Percentiles rank a stretch among this genome's conserved stretches.
Conservation (phyloP, 176 grass and related monocot genomes). For the Carex littledalei region DNA sequence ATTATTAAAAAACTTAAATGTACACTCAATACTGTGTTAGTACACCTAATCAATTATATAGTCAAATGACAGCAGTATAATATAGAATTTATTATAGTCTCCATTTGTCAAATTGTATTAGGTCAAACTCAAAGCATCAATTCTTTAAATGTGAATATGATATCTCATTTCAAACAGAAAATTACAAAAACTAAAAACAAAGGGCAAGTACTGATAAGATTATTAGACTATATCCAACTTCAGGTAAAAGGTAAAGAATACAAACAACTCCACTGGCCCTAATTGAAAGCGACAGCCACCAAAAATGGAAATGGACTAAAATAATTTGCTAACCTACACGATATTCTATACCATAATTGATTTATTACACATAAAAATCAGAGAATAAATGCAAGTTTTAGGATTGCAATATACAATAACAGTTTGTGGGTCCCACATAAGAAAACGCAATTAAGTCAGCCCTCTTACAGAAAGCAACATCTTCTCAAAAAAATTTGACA, state of each 20-base stretch:
- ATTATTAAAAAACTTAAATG: background rate
- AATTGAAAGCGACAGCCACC: conserved; percentile 18
- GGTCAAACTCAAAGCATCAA: conserved; percentile 13
- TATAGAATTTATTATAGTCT: background rate
- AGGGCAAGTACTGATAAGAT: background rate
- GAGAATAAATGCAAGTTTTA: conserved; percentile 3
- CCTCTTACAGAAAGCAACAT: conserved; percentile 19
- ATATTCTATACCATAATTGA: background rate
- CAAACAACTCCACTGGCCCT: background rate
- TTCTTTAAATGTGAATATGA: background rate
- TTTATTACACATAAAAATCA: background rate
- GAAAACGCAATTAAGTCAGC: background rate
- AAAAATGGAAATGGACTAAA: conserved; percentile 4
- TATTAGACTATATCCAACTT: conserved; percentile 1
- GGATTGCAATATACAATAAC: background rate
- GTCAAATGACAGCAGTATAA: background rate
- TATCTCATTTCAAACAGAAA: background rate
- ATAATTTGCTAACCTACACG: background rate
- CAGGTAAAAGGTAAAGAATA: background rate
- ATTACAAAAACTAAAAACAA: background rate
- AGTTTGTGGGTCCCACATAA: conserved; percentile 1
- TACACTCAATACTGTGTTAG: background rate
- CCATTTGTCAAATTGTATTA: background rate
- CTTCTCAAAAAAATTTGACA: background rate
- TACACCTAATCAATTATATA: background rate